These are phyloP conservation scores for Pythium vanterpoolii DNA, from an alignment of 352 stramenopile genomes.

Conservation along the genomic window DNA sequence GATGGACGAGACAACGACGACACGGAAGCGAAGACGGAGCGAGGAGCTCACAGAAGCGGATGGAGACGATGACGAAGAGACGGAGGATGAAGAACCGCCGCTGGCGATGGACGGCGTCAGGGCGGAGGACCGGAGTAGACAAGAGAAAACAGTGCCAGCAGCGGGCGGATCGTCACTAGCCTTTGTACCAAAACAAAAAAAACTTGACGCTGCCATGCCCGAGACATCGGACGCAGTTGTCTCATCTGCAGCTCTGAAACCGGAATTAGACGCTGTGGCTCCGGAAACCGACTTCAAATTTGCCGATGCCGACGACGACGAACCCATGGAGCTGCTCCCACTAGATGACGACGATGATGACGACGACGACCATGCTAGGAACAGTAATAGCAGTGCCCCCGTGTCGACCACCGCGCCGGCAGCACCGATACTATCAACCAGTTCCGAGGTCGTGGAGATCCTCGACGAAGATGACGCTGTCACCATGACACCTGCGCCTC, in stretches of 20 bases:
- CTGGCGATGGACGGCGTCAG: not conserved
- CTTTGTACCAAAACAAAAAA: not conserved
- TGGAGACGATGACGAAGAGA: conserved; percentile 22
- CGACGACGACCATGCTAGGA: conserved; percentile 15
- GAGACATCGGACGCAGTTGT: not conserved
- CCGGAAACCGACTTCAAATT: not conserved
- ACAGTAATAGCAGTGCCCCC: conserved; percentile 11
- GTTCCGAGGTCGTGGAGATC: conserved; percentile 6
- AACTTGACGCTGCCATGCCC: not conserved
- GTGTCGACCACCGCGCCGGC: not conserved
- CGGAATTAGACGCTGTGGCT: not conserved
- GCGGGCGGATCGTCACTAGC: not conserved
- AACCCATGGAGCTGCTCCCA: conserved; percentile 31
- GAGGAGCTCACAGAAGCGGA: not conserved
- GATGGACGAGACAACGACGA: not conserved
- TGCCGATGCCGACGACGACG: conserved; percentile 17
- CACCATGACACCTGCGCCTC: not conserved
- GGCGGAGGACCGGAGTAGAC: not conserved
- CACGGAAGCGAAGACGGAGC: conserved; percentile 13
- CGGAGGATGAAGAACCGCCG: conserved; percentile 19
- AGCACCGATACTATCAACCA: not conserved
- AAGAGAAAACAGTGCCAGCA: not conserved
- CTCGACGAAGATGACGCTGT: not conserved
- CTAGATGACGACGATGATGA: conserved; percentile 23
- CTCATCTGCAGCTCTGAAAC: not conserved